Conservation (phyloP, 2,329 filamentous ascomycete genomes). For the Aspergillus viridinutans region DNA sequence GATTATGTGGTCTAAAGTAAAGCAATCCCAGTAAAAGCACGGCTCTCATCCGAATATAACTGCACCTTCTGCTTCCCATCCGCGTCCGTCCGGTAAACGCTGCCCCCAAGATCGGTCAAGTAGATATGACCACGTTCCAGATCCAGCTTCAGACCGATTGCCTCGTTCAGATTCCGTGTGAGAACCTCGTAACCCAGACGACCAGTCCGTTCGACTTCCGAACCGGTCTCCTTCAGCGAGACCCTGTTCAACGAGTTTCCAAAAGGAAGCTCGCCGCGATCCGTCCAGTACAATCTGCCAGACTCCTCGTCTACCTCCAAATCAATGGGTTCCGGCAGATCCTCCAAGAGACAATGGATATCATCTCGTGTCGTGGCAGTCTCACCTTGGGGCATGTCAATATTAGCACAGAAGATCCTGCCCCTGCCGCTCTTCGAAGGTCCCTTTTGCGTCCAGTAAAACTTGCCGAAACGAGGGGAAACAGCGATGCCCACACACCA, state of each 20-base stretch:
- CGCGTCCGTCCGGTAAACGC: conserved; percentile 20
- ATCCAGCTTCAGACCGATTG: conserved; percentile 44
- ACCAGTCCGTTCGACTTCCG: conserved; percentile 25
- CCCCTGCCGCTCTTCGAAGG: conserved; percentile 49
- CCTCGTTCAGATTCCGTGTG: conserved; percentile 41
- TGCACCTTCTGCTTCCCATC: conserved; percentile 16
- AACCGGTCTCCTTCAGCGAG: conserved; percentile 10
- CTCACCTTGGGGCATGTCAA: conserved; percentile 37
- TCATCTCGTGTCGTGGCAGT: conserved; percentile 38
- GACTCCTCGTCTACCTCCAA: conserved; percentile 50
- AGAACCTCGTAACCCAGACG: conserved; percentile 18
- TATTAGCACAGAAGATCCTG: conserved; percentile 49
- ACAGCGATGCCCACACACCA: conserved; percentile 58
- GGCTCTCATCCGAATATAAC: conserved; percentile 10
- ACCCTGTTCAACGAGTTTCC: conserved; percentile 53
- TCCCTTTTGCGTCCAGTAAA: conserved; percentile 62
- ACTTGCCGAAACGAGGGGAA: conserved; percentile 37
- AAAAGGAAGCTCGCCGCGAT: conserved; percentile 54
- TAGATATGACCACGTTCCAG: conserved; percentile 15
- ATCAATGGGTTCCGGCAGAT: conserved; percentile 55
- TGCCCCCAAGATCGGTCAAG: conserved; percentile 27
- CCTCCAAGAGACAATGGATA: conserved; percentile 40
- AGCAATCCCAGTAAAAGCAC: conserved; percentile 18
- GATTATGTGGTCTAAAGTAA: background rate
- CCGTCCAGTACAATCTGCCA: conserved; percentile 56